Percentiles rank a stretch among this genome's conserved stretches.
These are phyloP conservation scores for Candida odintsovae DNA, from an alignment of 805 yeast genomes.

Conservation along the genomic window DNA sequence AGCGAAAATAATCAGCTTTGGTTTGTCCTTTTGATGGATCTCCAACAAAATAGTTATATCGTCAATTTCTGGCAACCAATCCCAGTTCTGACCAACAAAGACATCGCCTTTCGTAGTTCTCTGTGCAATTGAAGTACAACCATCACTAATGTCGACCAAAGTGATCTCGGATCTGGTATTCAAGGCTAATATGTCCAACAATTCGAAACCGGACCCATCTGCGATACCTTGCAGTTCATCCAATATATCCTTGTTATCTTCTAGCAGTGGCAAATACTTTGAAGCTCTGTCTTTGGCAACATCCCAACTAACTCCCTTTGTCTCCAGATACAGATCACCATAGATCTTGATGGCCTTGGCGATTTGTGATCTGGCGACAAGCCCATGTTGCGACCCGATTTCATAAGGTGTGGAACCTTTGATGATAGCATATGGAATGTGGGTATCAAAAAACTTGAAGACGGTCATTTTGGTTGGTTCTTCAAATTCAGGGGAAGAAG, in stretches of 20 bases:
- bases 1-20: conserved; percentile 22
- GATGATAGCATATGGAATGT: conserved; percentile 20
- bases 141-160: conserved; percentile 29
- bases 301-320: conserved; percentile 24
- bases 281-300: conserved; percentile 24
- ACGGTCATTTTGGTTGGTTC: background rate
- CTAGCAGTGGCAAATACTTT: conserved; percentile 24
- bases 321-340: conserved; percentile 21
- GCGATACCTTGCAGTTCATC: conserved; percentile 34
- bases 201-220: conserved; percentile 27
- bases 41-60: conserved; percentile 22
- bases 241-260: conserved; percentile 26
- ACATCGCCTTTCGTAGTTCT: conserved; percentile 18
- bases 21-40: conserved; percentile 18
- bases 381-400: conserved; percentile 32
- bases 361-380: conserved; percentile 26
- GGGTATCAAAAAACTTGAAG: conserved; percentile 22
- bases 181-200: conserved; percentile 32
- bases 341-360: conserved; percentile 25
- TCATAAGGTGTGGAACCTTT: conserved; percentile 21
- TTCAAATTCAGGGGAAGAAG: conserved; percentile 8
- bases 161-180: conserved; percentile 36
- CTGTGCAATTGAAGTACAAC: conserved; percentile 32
- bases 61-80: conserved; percentile 29
- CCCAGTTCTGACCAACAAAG: conserved; percentile 36